phyloP scores from a whole-genome alignment of 805 yeast genomes.

The Candida odintsovae region DNA sequence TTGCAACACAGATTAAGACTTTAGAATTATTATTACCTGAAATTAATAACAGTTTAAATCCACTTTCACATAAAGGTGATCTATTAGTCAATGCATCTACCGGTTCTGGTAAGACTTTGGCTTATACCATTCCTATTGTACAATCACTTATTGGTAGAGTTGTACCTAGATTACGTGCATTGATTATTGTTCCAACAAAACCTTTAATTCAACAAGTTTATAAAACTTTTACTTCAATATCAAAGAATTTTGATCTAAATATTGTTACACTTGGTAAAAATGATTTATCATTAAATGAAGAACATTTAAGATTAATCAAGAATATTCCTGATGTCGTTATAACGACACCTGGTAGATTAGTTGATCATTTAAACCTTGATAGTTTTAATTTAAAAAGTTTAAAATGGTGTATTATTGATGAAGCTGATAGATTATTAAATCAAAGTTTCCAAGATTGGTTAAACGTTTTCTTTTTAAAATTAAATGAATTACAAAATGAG shows the following conservation, averaged over 20 bases:
- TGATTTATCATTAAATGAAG: slow-evolving; percentile 51
- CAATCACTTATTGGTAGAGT: slow-evolving; percentile 57
- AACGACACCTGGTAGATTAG: slow-evolving; percentile 75
- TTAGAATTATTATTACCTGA: slow-evolving; percentile 47
- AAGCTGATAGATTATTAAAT: slow-evolving; percentile 75
- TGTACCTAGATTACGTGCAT: slow-evolving; percentile 69
- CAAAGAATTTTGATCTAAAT: slow-evolving; percentile 63
- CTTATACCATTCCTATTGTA: slow-evolving; percentile 79
- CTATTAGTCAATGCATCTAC: slow-evolving; percentile 88
- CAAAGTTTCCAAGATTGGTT: slow-evolving; percentile 95
- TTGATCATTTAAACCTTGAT: slow-evolving; percentile 54
- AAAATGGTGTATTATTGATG: slow-evolving; percentile 66
- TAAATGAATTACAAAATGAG: slow-evolving; percentile 26
- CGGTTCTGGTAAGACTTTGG: slow-evolving; percentile 93
- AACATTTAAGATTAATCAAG: slow-evolving; percentile 41
- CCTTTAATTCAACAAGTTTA: slow-evolving; percentile 82
- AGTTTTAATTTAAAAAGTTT: slow-evolving; percentile 45
- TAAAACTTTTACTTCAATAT: slow-evolving; percentile 50
- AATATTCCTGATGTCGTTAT: slow-evolving; percentile 62
- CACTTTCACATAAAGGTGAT: slow-evolving; percentile 47
- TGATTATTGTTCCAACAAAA: slow-evolving; percentile 84
- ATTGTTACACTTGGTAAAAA: slow-evolving; percentile 55
- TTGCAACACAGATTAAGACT: slow-evolving; percentile 71
- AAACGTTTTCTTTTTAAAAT: slow-evolving; percentile 37
- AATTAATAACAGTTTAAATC: slow-evolving; percentile 26